phyloP scores from a whole-genome alignment of 139 green algal genomes.

The Auxenochlorella protothecoides region DNA sequence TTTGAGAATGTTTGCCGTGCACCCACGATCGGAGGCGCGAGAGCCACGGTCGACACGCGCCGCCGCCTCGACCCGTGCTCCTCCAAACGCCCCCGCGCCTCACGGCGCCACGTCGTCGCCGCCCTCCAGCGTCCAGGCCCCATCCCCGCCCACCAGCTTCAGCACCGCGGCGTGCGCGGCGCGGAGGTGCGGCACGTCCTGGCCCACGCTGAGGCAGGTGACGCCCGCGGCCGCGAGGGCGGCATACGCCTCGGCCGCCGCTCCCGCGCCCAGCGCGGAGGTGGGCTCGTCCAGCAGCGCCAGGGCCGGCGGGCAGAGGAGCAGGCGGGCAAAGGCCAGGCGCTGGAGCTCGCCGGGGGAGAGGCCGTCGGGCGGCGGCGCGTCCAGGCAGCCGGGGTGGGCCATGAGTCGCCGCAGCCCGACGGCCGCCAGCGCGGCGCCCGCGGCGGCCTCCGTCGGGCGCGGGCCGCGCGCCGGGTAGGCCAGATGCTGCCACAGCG shows the following conservation, averaged over 20 bases:
- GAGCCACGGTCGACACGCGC: too few relatives aligned
- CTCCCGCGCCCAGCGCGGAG: slow-evolving; percentile 21
- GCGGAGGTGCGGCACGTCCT: slow-evolving; percentile 14
- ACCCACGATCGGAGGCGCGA: too few relatives aligned
- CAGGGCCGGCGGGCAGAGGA: slow-evolving; percentile 23
- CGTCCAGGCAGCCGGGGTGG: not conserved
- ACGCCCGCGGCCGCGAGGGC: slow-evolving; percentile 18
- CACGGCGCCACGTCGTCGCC: too few relatives aligned
- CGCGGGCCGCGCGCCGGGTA: slow-evolving; percentile 23
- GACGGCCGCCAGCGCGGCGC: slow-evolving; percentile 17
- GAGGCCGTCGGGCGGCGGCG: slow-evolving; percentile 21
- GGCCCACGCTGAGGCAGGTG: slow-evolving; percentile 22
- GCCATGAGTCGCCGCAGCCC: slow-evolving; percentile 23
- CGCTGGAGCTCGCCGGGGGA: slow-evolving; percentile 57
- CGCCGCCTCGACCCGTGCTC: too few relatives aligned
- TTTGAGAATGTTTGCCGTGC: too few relatives aligned
- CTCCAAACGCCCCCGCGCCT: too few relatives aligned
- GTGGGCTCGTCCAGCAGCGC: slow-evolving; percentile 45
- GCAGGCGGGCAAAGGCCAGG: slow-evolving; percentile 22
- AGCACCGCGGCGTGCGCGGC: slow-evolving; percentile 5
- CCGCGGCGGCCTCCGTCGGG: not conserved
- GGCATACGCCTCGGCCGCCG: slow-evolving; percentile 17
- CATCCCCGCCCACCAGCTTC: not conserved
- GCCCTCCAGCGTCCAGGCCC: slow-evolving; percentile 3
- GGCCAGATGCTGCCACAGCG: slow-evolving; percentile 38